Conservation (phyloP, 371 early-diverging fungal species). For the Zopfochytrium polystomum region DNA sequence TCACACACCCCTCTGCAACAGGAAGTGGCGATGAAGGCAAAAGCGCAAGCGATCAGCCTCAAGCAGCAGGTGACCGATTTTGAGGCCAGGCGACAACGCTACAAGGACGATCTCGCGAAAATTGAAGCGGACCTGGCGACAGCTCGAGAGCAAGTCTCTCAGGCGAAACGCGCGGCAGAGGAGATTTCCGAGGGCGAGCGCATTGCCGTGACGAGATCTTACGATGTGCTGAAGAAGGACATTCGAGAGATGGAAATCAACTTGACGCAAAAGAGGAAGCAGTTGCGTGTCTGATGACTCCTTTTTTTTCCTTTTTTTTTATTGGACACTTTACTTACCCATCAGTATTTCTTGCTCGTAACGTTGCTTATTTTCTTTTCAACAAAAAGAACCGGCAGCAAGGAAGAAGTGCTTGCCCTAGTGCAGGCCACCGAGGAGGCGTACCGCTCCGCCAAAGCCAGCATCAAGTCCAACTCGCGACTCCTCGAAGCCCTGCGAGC, state of each 20-base stretch:
- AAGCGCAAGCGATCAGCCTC: background rate
- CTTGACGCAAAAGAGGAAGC: conserved; percentile 27
- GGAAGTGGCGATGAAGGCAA: background rate
- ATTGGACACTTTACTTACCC: background rate
- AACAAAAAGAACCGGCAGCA: conserved; percentile 44
- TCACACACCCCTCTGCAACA: too few species aligned
- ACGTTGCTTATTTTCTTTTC: conserved; percentile 5
- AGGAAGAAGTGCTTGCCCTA: conserved; percentile 58
- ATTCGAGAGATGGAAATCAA: conserved; percentile 24
- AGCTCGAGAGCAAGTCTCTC: conserved; percentile 34
- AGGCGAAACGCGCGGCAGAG: conserved; percentile 28
- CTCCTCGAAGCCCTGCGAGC: conserved; percentile 41
- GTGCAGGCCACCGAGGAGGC: conserved; percentile 44
- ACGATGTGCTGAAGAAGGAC: conserved; percentile 23
- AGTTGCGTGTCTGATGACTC: conserved; percentile 23
- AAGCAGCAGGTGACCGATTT: background rate
- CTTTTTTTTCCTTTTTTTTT: background rate
- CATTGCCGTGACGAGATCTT: conserved; percentile 8
- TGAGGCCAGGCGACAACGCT: background rate
- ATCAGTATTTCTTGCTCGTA: background rate
- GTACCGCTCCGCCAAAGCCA: conserved; percentile 7
- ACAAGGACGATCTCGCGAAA: background rate
- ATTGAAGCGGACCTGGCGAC: conserved; percentile 23
- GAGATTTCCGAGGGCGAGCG: conserved; percentile 34
- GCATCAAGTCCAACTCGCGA: background rate